Evolutionary conservation across 352 stramenopile species (phyloP), one percentile per base, ranked within the genome.

Genomic region (Pythium dissimile): DNA sequence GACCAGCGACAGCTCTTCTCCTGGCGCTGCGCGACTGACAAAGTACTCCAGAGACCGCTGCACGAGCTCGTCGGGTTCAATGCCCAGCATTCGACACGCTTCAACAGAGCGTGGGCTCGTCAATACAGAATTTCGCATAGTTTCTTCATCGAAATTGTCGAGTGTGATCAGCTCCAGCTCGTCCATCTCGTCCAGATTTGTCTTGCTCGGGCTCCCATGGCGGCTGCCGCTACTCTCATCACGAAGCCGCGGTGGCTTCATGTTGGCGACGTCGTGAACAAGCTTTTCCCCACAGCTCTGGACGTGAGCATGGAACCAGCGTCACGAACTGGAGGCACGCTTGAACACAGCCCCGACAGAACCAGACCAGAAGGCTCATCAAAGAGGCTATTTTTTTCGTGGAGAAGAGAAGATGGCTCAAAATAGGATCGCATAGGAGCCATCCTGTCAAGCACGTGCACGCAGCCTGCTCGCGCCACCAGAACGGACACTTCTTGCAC

Each of bases 61-160:
- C 23, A 92, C 45, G 8, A 94, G 71, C 28, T 92, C 80, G 1
- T 84, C 64, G 0, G 77, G 74, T 32, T 89, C 80, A 4, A 94
- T 52, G 35, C 84, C 84, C 0, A 92, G 64, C 76, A 90, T 89
- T 1, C 71, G 66, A 54, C 84, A 94, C 1, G 81, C 81, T 71
- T 80, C 79, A 13, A 93, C 64, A 0, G 83, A 91, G 20, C 77
- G 77, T 11, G 83, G 83, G 24, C 83, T 93, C 8, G 61, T 86
- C 10, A 93, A 24, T 11, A 90, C 75, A 12, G 72, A 67, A 21
- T 66, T 46, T 44, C 53, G 58, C 0, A 52, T 30, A 35, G 61
- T 71, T 2, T 62, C 32, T 45, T 92, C 69, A 23, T 91, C 71
- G 42, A 91, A 93, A 44, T 91, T 88, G 10, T 86, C 75, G 15